Evolutionary conservation across 2,329 filamentous ascomycete species (phyloP), one percentile per base, ranked within the genome.

Genomic region (Fusarium continuum): DNA sequence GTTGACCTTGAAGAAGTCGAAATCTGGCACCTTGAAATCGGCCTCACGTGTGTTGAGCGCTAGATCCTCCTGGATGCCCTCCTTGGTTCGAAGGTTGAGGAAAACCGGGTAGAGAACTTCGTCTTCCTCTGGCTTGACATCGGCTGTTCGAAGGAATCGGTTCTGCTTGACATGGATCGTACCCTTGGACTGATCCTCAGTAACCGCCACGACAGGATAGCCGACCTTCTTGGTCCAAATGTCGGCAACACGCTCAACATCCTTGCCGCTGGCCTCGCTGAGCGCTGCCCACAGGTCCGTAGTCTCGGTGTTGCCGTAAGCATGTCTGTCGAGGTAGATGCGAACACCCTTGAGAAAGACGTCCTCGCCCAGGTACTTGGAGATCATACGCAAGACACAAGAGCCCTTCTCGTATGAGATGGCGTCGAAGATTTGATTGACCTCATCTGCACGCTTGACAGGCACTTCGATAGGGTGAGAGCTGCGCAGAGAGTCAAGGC

Each of bases 401-500:
- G 93, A 97, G 16, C 94, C 94, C 81, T 98, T 98, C 52, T 92
- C 93, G 79, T 98, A 98, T 2, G 94, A 97, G 67, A 98, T 98
- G 62, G 93, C 92, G 74, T 98, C 94, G 70, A 98, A 98, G 69
- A 98, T 98, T 79, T 98, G 93, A 79, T 97, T 97, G 76, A 98
- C 93, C 78, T 98, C 93, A 69, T 96, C 93, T 23, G 93, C 93
- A 56, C 91, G 89, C 84, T 97, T 96, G 64, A 98, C 93, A 2
- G 94, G 94, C 1, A 97, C 93, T 77, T 98, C 94, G 56, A 98
- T 96, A 6, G 94, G 94, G 76, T 98, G 94, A 72, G 92, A 96
- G 85, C 93, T 97, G 69, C 94, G 88, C 48, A 98, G 81, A 4
- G 93, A 96, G 76, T 98, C 94, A 6, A 98, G 85, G 19, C 89